phyloP scores from a whole-genome alignment of 2,329 filamentous ascomycete genomes.

The Shiraia sp. region DNA sequence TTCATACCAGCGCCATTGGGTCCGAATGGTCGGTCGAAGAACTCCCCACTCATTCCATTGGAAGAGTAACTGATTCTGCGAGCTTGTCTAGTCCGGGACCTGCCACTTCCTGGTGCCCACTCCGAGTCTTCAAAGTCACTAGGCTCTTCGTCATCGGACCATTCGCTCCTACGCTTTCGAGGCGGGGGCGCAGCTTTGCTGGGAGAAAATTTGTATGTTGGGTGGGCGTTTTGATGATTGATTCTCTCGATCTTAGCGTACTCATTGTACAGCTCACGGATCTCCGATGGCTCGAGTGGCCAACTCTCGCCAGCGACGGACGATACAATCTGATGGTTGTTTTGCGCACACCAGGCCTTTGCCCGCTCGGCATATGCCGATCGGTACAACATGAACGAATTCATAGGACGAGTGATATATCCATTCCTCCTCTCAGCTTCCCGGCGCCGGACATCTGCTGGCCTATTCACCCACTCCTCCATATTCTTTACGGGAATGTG shows the following conservation, averaged over 20 bases:
- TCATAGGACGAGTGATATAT: conserved; percentile 90
- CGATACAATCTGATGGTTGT: conserved; percentile 93
- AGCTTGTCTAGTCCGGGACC: conserved; percentile 22
- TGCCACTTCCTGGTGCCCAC: conserved; percentile 38
- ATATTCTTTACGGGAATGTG: conserved; percentile 75
- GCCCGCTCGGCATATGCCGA: conserved; percentile 88
- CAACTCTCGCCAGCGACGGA: conserved; percentile 85
- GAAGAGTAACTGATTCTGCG: conserved; percentile 33
- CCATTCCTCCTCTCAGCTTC: conserved; percentile 74
- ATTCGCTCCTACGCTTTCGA: conserved; percentile 54
- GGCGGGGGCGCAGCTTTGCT: conserved; percentile 62
- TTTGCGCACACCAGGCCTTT: conserved; percentile 78
- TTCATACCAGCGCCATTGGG: conserved; percentile 41
- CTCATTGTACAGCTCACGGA: conserved; percentile 75
- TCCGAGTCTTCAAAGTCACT: conserved; percentile 50
- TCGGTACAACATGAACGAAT: conserved; percentile 97
- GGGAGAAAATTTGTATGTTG: conserved; percentile 92
- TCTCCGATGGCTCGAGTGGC: conserved; percentile 73
- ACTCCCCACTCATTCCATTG: conserved; percentile 26
- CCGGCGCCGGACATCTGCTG: conserved; percentile 64
- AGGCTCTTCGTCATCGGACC: conserved; percentile 44
- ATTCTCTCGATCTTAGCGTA: conserved; percentile 79
- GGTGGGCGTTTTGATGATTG: conserved; percentile 84
- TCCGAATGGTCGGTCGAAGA: conserved; percentile 33
- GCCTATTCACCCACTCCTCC: conserved; percentile 74